Percentiles rank a stretch among this genome's conserved stretches.
Conservation (phyloP, 306 rosid species). For the Quercus agrifolia region DNA sequence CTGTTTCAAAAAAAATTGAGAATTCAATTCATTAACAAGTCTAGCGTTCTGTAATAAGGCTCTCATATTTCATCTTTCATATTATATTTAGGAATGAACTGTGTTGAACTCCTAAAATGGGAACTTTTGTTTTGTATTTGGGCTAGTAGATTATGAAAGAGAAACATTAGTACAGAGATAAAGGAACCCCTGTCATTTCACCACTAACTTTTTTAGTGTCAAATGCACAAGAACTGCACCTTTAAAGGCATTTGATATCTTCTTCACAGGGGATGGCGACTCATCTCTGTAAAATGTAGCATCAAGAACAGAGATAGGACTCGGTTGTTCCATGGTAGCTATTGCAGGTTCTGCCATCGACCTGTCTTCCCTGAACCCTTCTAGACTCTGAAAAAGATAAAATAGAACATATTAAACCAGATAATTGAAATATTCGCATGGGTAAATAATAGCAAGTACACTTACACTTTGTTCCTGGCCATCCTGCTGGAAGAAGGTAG, state of each 20-base stretch:
- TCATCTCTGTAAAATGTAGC: conserved; percentile 78
- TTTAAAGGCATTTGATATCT: conserved; percentile 56
- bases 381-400: conserved; percentile 43
- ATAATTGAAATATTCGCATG: conserved; percentile 6
- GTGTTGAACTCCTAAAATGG: background rate
- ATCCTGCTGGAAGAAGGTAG: conserved; percentile 23
- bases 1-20: conserved; percentile 45
- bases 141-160: background rate
- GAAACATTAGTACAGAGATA: background rate
- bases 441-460: conserved; percentile 9
- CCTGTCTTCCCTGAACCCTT: conserved; percentile 32
- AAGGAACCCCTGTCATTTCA: background rate
- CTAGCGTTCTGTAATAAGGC: background rate
- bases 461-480: conserved; percentile 46
- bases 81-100: background rate
- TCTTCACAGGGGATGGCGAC: conserved; percentile 89
- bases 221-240: conserved; percentile 33
- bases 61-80: background rate
- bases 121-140: background rate
- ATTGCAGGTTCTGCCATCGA: conserved; percentile 33
- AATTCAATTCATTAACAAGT: background rate
- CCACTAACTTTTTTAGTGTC: conserved; percentile 3
- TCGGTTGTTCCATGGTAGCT: conserved; percentile 67
- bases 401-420: conserved; percentile 15
- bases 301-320: conserved; percentile 95